Base-by-base conservation (phyloP, 148 eudicot genomes). In the Spergularia bocconei region DNA sequence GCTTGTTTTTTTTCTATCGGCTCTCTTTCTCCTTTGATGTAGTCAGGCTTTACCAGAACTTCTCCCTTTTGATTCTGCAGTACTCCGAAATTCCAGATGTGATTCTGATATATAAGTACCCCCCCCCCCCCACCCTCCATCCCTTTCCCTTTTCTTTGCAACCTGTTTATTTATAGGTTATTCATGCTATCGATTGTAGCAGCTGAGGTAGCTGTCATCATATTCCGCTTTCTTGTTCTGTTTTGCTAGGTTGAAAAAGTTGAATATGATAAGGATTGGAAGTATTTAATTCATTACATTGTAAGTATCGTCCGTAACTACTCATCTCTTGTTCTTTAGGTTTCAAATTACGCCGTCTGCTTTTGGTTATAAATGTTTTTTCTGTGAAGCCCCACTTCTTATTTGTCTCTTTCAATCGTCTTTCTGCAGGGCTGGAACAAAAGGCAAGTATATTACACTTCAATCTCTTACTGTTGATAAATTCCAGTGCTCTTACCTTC, bases 231-330 rank as follows among this genome's bases (percentile, higher is more conserved):
- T 68, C 25, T 23, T 68, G 13, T 68, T 50, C 71, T 68, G 56
- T 23, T 68, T 50, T 68, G 71, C 38, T 68, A 68, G 71, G 71
- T 68, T 21, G 71, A 68, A 68, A 68, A 68, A 68, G 55, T 68
- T 50, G 55, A 68, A 13, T 68, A 20, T 68, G 13, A 68, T 36
- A 51, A 68, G n/a, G 56, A 68, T 23, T 68, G 71, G 71, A 68
- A 68, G 38, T 68, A 68, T 68, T 51, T 68, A 11, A 68, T 68
- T 21, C 71, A 68, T 50, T 68, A 68, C 71, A 68, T 50, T 25
- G 71, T 68, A 68, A 50, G 29, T 68, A 68, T 68, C 38, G 50
- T 48, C 71, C 0, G n/a, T 21, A 67, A 33, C n/a, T 21, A 47
- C 71, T 50, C 38, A 19, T 67, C 53, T 67, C 23, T 67, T 19